Evolutionary conservation across 805 yeast genomes (phyloP).

Genomic region (Yamadazyma scolyti): DNA sequence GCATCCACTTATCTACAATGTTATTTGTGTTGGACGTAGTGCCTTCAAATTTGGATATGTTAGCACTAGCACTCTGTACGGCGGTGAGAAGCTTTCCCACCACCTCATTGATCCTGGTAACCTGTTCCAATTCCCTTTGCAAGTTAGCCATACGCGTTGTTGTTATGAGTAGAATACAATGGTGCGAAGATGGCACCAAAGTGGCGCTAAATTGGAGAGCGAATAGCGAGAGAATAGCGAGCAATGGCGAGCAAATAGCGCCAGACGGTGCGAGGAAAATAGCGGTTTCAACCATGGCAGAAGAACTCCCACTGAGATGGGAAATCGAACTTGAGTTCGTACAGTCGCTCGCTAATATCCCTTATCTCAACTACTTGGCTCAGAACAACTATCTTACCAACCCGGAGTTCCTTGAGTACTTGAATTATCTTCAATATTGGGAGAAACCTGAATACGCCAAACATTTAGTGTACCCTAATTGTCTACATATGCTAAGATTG

Average conservation of each 20-base stretch:
- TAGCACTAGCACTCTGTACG: slow-evolving; percentile 19
- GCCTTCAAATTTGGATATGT: slow-evolving; percentile 29
- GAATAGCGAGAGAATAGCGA: neutral
- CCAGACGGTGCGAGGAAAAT: neutral
- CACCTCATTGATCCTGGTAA: slow-evolving; percentile 27
- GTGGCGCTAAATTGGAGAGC: neutral
- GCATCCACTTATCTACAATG: slow-evolving; percentile 56
- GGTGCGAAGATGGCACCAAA: neutral
- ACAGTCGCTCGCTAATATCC: slow-evolving; percentile 87
- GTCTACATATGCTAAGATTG: slow-evolving; percentile 74
- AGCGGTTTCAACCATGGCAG: slow-evolving; percentile 10
- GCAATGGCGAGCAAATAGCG: no score
- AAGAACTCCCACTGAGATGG: slow-evolving; percentile 69
- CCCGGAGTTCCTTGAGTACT: slow-evolving; percentile 66
- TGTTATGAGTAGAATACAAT: slow-evolving; percentile 17
- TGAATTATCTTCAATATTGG: slow-evolving; percentile 87
- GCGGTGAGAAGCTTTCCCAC: slow-evolving; percentile 28
- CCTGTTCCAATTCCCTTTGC: slow-evolving; percentile 29
- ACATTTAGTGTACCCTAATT: slow-evolving; percentile 80
- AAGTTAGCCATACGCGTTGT: no score
- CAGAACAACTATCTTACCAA: slow-evolving; percentile 76
- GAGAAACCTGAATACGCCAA: slow-evolving; percentile 63
- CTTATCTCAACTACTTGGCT: slow-evolving; percentile 80
- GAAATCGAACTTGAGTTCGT: slow-evolving; percentile 92
- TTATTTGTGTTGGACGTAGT: slow-evolving; percentile 47